Base-by-base conservation (phyloP, 305 asterid genomes). In the Solanum hybrid region DNA sequence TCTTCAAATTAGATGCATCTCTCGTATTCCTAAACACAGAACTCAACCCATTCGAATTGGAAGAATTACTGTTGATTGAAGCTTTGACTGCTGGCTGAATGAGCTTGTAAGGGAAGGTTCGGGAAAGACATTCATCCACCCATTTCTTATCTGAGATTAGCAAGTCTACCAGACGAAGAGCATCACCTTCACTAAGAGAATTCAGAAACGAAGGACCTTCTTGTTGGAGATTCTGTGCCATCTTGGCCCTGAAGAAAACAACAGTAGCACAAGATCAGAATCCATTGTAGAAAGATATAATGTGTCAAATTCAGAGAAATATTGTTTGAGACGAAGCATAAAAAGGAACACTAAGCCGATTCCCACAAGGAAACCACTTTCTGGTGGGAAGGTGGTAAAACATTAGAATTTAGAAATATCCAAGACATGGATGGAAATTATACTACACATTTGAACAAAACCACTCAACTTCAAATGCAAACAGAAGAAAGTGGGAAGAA, bases 101-200 rank as follows among this genome's bases (percentile, higher is more conserved):
- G 89, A 93, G 88, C 57, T 84, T 94, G 91, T 94, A 95, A 79
- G 98, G 99, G 89, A 76, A 95, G 29, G 89, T 73, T 89, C 45
- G 91, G 34, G 92, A 86, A 33, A 79, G 65, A 72, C 92, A 92
- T 91, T 94, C 98, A 90, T 91, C 96, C 65, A 97, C 90, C 99
- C 99, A 97, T 93, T 94, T 95, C 95, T 93, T 95, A 87, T 96
- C 96, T 6, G 95, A 93, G 89, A 96, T 96, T 89, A 96, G 90
- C 91, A 95, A 87, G 90, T 96, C 93, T 20, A 95, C 94, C 36
- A 97, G 93, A 91, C 92, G 94, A 91, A 91, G 93, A 84, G 39
- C 75, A 89, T 95, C 93, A 22, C 91, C 89, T 90, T 91, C 92
- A 45, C 94, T 27, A 82, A 97, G 94, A 51, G 94, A 93, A 88